phyloP scores from a whole-genome alignment of 2,329 filamentous ascomycete genomes.

The Xylariaceae sp. region DNA sequence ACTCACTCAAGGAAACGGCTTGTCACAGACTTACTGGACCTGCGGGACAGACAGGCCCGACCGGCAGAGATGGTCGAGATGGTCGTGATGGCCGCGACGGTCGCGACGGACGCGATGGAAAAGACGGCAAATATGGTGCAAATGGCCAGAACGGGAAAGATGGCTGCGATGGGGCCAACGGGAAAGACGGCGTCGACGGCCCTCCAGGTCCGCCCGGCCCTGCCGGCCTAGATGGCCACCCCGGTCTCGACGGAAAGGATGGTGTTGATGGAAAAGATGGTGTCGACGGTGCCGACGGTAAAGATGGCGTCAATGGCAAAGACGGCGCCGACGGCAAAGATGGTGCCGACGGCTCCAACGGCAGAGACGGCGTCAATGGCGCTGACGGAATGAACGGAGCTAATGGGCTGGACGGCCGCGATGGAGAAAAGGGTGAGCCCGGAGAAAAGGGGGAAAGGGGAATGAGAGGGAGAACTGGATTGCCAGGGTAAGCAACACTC shows the following conservation, averaged over 20 bases:
- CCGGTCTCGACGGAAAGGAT: background rate
- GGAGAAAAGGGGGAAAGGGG: slow-evolving; percentile 1
- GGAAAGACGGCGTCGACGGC: background rate
- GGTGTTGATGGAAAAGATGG: slow-evolving; percentile 6
- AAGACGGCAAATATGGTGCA: background rate
- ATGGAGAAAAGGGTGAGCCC: slow-evolving; percentile 1
- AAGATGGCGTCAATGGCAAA: background rate
- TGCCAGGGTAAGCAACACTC: slow-evolving; percentile 4
- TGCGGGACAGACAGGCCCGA: background rate
- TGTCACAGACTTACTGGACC: background rate
- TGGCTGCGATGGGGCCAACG: background rate
- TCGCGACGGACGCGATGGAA: background rate
- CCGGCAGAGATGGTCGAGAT: background rate
- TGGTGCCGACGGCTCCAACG: slow-evolving; percentile 11
- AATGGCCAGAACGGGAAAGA: background rate
- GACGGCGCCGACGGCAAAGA: background rate
- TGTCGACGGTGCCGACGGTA: background rate
- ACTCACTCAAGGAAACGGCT: too few relatives aligned
- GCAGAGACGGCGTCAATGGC: slow-evolving; percentile 5
- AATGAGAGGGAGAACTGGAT: slow-evolving; percentile 1
- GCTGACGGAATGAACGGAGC: too few relatives aligned
- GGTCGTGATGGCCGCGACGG: background rate
- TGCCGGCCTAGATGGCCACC: slow-evolving; percentile 7
- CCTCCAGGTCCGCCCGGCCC: too few relatives aligned
- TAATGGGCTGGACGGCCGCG: slow-evolving; percentile 2